Percentiles rank a stretch among this genome's conserved stretches.
phyloP scores from a whole-genome alignment of 2,329 filamentous ascomycete genomes.

The Fusarium napiforme region DNA sequence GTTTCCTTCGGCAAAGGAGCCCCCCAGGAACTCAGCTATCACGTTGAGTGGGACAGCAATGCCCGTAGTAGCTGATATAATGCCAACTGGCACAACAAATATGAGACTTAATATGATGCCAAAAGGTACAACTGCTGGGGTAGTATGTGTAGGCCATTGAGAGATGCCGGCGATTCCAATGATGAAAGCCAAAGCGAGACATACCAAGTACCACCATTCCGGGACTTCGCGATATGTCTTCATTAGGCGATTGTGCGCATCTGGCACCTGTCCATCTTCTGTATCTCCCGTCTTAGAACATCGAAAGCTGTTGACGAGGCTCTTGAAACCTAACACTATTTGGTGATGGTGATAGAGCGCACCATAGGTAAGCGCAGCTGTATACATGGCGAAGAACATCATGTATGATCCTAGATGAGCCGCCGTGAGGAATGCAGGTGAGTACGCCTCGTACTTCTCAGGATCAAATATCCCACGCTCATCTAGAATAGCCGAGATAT shows the following conservation, averaged over 20 bases:
- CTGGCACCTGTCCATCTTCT: constrained; percentile 40
- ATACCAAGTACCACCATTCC: constrained; percentile 59
- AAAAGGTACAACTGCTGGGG: constrained; percentile 56
- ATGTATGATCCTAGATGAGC: constrained; percentile 51
- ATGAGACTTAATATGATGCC: constrained; percentile 55
- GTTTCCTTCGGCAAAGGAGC: constrained; percentile 55
- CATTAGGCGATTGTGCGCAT: constrained; percentile 61
- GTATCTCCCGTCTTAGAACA: constrained; percentile 40
- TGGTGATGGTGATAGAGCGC: constrained; percentile 54
- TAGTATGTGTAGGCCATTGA: constrained; percentile 56
- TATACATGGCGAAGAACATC: constrained; percentile 56
- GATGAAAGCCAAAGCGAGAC: constrained; percentile 46
- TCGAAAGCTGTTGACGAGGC: constrained; percentile 44
- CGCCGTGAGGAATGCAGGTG: constrained; percentile 55
- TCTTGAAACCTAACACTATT: constrained; percentile 51
- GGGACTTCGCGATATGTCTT: constrained; percentile 58
- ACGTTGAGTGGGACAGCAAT: constrained; percentile 57
- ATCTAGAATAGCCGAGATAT: constrained; percentile 51
- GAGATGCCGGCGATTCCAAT: constrained; percentile 51
- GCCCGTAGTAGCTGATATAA: constrained; percentile 57
- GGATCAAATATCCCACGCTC: constrained; percentile 50
- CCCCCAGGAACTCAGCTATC: constrained; percentile 61
- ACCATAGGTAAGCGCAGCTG: constrained; percentile 54
- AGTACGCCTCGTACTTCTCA: constrained; percentile 54
- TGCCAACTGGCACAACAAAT: constrained; percentile 57